Evolutionary conservation across 1,284 basidiomycete genomes (phyloP), one percentile per base, ranked within the genome.

Genomic region (Leccinum fallax): DNA sequence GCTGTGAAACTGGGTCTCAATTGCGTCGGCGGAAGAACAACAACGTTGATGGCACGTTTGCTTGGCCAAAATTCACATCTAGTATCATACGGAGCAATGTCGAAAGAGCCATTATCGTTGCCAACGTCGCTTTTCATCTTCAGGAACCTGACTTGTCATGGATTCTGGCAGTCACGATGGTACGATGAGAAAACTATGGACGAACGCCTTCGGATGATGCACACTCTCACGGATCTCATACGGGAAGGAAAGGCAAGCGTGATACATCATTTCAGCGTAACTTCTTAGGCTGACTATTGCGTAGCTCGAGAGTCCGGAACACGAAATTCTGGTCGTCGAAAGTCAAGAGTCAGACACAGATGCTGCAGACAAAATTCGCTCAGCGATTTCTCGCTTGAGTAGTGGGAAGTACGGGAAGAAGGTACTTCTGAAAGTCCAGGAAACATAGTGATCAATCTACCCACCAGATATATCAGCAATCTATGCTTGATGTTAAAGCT

Each of bases 21-120:
- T 70, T 93, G 93, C 71, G 86, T 95, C 13, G 83, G 90, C 16
- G 93, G 93, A 0, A 81, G 82, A 51, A 80, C 86, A 53, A 92
- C 91, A 0, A 83, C 83, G 0, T 67, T 80, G 3, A 91, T 94
- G 88, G 80, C 84, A 2, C 83, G 86, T 56, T 76, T 89, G 13
- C 78, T 95, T 2, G 86, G 86, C 9, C 70, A 79, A 43, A 78
- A 89, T 66, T 87, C 88, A 2, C 87, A 89, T 65, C 77, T 94
- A 2, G 89, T 95, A 9, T 92, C 94, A 0, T 95, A 95, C 63
- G 93, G 93, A 28, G 93, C 89, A 6, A 95, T 95, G 93, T 90
- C 92, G 3, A 93, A 90, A 73, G 83, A 89, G 58, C 92, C 93
- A 1, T 75, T 95, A 10, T 82, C 83, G 2, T 72, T 95, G n/a